Conservation (phyloP, 129 eudicot species). For the Chrysanthemum makinoi region DNA sequence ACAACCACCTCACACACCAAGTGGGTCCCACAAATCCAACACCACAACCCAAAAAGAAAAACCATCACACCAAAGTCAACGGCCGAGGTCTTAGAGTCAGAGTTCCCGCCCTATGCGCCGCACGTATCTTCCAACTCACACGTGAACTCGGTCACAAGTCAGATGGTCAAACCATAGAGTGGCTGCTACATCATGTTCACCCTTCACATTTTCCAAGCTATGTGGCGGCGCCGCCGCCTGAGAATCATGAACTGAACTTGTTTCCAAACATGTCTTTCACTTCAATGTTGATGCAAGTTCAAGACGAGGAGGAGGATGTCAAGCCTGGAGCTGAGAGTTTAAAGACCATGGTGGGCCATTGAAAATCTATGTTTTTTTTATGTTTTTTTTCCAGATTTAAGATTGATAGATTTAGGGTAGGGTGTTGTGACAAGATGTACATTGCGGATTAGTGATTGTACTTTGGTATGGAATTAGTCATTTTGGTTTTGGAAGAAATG, state of each 20-base stretch:
- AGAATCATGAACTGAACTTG: constrained; percentile 22
- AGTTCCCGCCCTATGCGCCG: constrained; percentile 38
- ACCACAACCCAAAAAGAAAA: constrained; percentile 10
- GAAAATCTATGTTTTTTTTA: constrained; percentile 11
- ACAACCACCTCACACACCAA: neutral
- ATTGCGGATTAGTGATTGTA: neutral
- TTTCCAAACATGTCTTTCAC: constrained; percentile 32
- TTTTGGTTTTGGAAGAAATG: neutral
- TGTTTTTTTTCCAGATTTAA: neutral
- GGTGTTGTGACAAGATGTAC: neutral
- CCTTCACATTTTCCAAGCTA: constrained; percentile 18
- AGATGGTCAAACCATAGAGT: constrained; percentile 37
- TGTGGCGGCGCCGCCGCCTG: neutral
- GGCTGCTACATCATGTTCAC: constrained; percentile 34
- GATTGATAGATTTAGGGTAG: constrained; percentile 5
- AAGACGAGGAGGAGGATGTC: constrained; percentile 7
- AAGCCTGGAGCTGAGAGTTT: constrained; percentile 8
- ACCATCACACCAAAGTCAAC: constrained; percentile 23
- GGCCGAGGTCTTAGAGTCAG: constrained; percentile 39
- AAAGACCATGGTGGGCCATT: constrained; percentile 14
- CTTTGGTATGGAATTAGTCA: constrained; percentile 8
- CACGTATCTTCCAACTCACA: constrained; percentile 46
- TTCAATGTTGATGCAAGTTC: constrained; percentile 38
- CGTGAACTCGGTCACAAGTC: constrained; percentile 38
- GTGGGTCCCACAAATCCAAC: neutral